Percentiles rank a stretch among this genome's conserved stretches.
phyloP scores from a whole-genome alignment of 139 green algal genomes.

The Astrephomene gubernaculifera region DNA sequence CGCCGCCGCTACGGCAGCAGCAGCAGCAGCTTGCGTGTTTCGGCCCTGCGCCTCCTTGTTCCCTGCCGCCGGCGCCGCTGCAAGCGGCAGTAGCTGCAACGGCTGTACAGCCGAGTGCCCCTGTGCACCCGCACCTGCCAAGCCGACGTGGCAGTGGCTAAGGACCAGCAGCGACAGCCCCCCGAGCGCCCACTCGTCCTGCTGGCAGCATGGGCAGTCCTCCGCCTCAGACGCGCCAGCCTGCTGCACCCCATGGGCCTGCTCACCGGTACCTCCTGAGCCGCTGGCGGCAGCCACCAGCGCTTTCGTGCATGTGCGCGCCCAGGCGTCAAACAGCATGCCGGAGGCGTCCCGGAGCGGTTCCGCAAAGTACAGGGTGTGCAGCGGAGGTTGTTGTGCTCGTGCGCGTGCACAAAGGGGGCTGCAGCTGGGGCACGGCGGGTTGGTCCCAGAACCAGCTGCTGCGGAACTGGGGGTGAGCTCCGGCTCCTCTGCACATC shows the following conservation, averaged over 20 bases:
- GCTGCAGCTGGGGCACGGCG: background rate
- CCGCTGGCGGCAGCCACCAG: background rate
- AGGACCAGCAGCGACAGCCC: background rate
- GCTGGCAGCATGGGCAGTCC: conserved; percentile 25
- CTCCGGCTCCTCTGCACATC: background rate
- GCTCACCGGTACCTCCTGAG: background rate
- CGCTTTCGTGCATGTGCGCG: background rate
- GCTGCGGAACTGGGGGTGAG: background rate
- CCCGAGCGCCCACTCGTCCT: conserved; percentile 28
- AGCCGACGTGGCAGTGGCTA: background rate
- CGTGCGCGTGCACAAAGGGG: background rate
- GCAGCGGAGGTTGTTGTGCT: background rate
- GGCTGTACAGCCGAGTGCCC: background rate
- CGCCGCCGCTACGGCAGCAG: background rate
- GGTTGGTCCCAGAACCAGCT: background rate
- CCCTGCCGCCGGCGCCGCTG: background rate
- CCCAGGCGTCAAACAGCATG: background rate
- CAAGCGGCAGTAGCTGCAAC: background rate
- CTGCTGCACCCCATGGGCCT: background rate
- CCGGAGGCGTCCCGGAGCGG: background rate
- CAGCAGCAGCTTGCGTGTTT: too few species aligned
- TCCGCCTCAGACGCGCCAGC: background rate
- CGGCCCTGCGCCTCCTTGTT: too few species aligned
- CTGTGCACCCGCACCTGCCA: background rate
- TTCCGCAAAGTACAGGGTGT: conserved; percentile 23